Base-by-base conservation (phyloP, 352 stramenopile genomes). In the Phytophthora constricta region DNA sequence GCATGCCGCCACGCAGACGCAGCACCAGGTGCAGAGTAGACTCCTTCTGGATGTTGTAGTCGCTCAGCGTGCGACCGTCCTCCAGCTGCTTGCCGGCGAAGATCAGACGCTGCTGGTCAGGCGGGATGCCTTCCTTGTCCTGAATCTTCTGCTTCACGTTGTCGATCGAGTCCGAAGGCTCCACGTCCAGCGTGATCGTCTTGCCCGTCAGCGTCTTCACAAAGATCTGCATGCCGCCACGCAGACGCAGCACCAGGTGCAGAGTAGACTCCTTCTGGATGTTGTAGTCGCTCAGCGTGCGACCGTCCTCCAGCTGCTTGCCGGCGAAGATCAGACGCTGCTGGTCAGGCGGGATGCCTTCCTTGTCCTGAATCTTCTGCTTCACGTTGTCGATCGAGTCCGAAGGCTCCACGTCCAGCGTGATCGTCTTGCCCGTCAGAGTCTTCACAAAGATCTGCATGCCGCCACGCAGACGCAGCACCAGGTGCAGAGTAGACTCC, bases 31-130 rank as follows among this genome's bases (percentile, higher is more conserved):
- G 96, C 5, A 99, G 83, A 11, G 97, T 99, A 39, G 92, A 95
- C 87, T 99, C 97, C 82, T 99, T 97, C 86, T 97, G 91, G 80
- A 97, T 97, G 86, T 97, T 97, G 89, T 97, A 97, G 81, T 97
- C 91, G 66, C 82, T 83, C 22, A 98, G 80, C 27, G 93, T 98
- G 72, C 94, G 89, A 64, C 93, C 92, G 69, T 98, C 95, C 79
- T 98, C 96, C 4, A 99, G 91, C 89, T 99, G 98, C 95, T 99
- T 99, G 82, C 97, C 98, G 60, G 97, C 97, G 80, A 99, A 99
- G 82, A 99, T 99, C 66, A 99, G 84, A 84, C 98, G 95, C 89
- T 99, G 97, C 86, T 99, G 98, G 96, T 99, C 98, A 74, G 98
- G 97, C 13, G 31, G 31, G 31, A 37, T 37, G 31, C 31, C 31